phyloP scores from a whole-genome alignment of 2,329 filamentous ascomycete species.

The Diaporthe humulicola region DNA sequence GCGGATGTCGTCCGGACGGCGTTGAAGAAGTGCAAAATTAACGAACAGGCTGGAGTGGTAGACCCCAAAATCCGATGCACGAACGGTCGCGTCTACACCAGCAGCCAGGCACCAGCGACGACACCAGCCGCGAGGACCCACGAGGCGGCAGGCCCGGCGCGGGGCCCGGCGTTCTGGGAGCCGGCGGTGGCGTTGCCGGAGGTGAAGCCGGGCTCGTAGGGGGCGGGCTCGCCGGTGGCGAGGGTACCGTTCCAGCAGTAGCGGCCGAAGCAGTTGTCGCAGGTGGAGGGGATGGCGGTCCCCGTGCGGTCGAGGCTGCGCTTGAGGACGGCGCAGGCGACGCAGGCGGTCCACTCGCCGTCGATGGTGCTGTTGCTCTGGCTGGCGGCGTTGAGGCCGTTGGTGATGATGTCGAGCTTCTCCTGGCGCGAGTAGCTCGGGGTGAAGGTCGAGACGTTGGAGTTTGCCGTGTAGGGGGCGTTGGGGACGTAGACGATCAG shows the following conservation, averaged over 20 bases:
- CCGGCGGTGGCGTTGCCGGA: constrained; percentile 42
- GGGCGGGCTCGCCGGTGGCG: constrained; percentile 42
- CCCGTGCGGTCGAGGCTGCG: constrained; percentile 81
- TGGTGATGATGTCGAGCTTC: constrained; percentile 85
- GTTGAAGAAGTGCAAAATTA: too few relatives aligned
- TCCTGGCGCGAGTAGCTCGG: constrained; percentile 72
- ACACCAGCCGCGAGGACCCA: constrained; percentile 17
- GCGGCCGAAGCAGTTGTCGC: constrained; percentile 78
- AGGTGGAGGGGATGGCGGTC: constrained; percentile 77
- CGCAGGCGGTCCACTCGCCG: constrained; percentile 82
- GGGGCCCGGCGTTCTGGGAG: neutral
- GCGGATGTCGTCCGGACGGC: too few relatives aligned
- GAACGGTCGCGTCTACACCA: neutral
- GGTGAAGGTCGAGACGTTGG: constrained; percentile 86
- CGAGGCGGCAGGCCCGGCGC: neutral
- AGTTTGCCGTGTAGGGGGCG: constrained; percentile 80
- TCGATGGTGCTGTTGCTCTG: constrained; percentile 85
- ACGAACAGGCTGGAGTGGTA: too few relatives aligned
- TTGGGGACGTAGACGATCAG: constrained; percentile 81
- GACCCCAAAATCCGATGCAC: neutral
- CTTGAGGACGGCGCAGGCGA: constrained; percentile 87
- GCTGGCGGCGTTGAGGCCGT: constrained; percentile 88
- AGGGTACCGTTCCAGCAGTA: constrained; percentile 96
- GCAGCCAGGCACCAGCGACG: neutral
- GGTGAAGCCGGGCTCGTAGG: constrained; percentile 50